These are phyloP conservation scores for Psidium friedrichsthalianum DNA, from an alignment of 345 rosid species.

Conservation along the genomic window DNA sequence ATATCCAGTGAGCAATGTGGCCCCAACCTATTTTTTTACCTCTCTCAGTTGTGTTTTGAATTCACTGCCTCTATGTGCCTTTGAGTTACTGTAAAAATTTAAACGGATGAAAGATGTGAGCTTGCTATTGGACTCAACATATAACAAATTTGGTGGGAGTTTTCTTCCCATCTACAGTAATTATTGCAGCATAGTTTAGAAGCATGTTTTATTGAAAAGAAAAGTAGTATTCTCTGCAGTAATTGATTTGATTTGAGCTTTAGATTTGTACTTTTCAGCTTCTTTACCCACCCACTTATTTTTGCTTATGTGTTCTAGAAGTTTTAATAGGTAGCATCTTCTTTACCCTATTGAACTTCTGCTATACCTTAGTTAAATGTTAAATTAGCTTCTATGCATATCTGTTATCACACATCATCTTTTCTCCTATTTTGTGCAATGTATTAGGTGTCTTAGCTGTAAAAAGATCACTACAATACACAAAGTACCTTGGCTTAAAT, in stretches of 20 bases:
- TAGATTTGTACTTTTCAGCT: background rate
- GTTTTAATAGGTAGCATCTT: background rate
- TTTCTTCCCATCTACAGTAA: background rate
- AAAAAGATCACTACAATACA: background rate
- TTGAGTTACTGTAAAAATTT: background rate
- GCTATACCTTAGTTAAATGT: background rate
- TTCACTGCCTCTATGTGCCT: background rate
- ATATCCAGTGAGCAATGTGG: slow-evolving; percentile 52
- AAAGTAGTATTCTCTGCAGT: background rate
- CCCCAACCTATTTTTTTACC: background rate
- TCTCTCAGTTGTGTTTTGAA: background rate
- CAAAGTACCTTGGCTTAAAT: background rate
- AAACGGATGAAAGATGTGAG: background rate
- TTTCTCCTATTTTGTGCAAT: background rate
- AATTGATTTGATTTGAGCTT: background rate
- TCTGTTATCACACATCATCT: background rate
- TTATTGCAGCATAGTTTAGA: background rate
- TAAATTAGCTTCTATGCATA: background rate
- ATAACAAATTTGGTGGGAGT: background rate
- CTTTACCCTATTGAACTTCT: background rate
- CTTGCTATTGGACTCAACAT: background rate
- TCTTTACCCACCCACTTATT: background rate
- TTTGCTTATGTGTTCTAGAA: background rate
- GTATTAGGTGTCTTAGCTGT: background rate
- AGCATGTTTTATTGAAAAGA: background rate